Conservation (phyloP, 2,329 filamentous ascomycete species). For the Fusarium ramigenum region DNA sequence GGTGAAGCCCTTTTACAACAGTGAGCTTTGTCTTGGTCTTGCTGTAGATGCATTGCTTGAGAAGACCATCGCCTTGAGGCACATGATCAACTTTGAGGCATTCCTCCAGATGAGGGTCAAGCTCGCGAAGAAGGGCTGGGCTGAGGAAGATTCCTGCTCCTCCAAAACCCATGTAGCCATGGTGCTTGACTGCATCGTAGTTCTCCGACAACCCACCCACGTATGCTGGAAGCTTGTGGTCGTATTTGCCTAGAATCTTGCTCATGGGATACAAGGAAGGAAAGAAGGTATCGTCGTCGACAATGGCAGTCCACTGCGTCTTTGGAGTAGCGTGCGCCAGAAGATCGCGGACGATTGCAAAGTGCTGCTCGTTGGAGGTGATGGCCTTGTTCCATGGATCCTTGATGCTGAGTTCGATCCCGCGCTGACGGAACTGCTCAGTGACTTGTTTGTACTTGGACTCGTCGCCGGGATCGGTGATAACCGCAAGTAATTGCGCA, state of each 20-base stretch:
- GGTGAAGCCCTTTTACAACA: slow-evolving; percentile 63
- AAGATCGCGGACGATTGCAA: slow-evolving; percentile 63
- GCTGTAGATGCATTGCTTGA: slow-evolving; percentile 65
- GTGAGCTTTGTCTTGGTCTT: slow-evolving; percentile 65
- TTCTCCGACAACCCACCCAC: slow-evolving; percentile 68
- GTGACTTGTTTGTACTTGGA: slow-evolving; percentile 44
- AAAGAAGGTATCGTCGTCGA: slow-evolving; percentile 74
- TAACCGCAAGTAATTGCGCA: slow-evolving; percentile 61
- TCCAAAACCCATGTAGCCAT: slow-evolving; percentile 69
- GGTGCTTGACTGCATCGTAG: slow-evolving; percentile 58
- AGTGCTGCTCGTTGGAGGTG: slow-evolving; percentile 64
- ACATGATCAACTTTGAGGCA: slow-evolving; percentile 53
- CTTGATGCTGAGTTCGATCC: slow-evolving; percentile 49
- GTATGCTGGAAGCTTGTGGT: slow-evolving; percentile 61
- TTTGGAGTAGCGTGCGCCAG: slow-evolving; percentile 53
- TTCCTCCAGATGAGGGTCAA: slow-evolving; percentile 57
- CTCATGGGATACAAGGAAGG: slow-evolving; percentile 62
- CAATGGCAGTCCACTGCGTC: slow-evolving; percentile 65
- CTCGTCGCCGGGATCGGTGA: slow-evolving; percentile 55
- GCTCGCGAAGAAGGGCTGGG: slow-evolving; percentile 58
- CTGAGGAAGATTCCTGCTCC: slow-evolving; percentile 69
- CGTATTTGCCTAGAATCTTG: slow-evolving; percentile 56
- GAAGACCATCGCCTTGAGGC: slow-evolving; percentile 62
- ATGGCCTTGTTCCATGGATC: slow-evolving; percentile 47
- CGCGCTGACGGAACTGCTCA: slow-evolving; percentile 40